Evolutionary conservation across 495 filamentous ascomycete genomes (phyloP).

Genomic region (Hypoxylon intermedium): DNA sequence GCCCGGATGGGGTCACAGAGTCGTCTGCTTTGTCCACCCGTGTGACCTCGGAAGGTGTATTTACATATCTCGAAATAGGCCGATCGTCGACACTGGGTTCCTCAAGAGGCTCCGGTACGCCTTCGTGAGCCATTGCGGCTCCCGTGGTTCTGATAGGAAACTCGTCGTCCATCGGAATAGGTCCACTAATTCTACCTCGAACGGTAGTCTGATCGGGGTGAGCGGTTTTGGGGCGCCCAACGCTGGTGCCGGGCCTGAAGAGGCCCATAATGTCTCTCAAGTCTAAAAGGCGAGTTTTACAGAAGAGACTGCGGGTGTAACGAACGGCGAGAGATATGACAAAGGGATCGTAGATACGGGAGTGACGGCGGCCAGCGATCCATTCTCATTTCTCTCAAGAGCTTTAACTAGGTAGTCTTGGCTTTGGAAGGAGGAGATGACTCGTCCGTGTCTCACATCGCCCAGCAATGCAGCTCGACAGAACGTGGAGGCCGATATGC

Average conservation of each 20-base stretch:
- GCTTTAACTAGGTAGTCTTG: conserved; percentile 20
- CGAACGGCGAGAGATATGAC: conserved; percentile 30
- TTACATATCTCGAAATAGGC: conserved; percentile 48
- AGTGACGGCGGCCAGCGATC: conserved; percentile 33
- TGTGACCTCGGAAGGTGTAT: conserved; percentile 41
- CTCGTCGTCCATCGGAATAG: conserved; percentile 61
- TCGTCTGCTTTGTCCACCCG: conserved; percentile 40
- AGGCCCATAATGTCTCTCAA: conserved; percentile 38
- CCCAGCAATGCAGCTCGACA: conserved; percentile 43
- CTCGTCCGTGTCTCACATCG: conserved; percentile 40
- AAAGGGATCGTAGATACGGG: conserved; percentile 25
- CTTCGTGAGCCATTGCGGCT: conserved; percentile 41
- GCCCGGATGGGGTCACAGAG: conserved; percentile 37
- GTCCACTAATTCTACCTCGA: conserved; percentile 60
- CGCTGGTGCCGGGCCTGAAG: conserved; percentile 48
- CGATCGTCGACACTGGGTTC: conserved; percentile 46
- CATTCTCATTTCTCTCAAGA: conserved; percentile 25
- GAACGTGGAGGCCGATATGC: conserved; percentile 29
- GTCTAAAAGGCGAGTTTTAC: conserved; percentile 9
- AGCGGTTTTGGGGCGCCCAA: conserved; percentile 50
- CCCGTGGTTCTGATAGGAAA: conserved; percentile 55
- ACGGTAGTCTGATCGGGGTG: conserved; percentile 46
- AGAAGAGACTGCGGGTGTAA: conserved; percentile 18
- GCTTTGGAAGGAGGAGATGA: conserved; percentile 21
- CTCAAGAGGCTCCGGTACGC: conserved; percentile 16